Percentiles rank a stretch among this genome's conserved stretches.
These are phyloP conservation scores for Aureobasidium sp. DNA, from an alignment of 2,329 filamentous ascomycete species.

Conservation along the genomic window DNA sequence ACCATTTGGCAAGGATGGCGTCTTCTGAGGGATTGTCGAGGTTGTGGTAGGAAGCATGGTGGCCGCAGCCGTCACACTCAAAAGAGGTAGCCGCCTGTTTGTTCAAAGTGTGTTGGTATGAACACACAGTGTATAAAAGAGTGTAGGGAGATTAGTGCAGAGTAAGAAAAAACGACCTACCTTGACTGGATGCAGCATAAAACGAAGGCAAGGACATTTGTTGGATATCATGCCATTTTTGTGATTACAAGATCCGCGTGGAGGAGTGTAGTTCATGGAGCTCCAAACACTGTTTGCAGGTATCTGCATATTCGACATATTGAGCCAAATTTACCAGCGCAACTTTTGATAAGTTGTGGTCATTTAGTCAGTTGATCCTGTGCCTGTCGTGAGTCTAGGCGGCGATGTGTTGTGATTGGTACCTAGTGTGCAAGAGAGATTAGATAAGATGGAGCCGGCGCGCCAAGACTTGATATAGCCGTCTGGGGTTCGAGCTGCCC, in stretches of 20 bases:
- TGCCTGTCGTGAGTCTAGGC: neutral
- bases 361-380: neutral
- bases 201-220: constrained; percentile 47
- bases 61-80: constrained; percentile 50
- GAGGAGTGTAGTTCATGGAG: constrained; percentile 45
- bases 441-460: neutral
- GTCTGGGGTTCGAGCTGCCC: neutral
- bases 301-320: constrained; percentile 19
- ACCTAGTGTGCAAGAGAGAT: neutral
- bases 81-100: constrained; percentile 42
- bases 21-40: constrained; percentile 47
- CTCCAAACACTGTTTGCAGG: constrained; percentile 42
- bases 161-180: constrained; percentile 25
- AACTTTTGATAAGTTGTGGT: neutral
- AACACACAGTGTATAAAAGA: neutral
- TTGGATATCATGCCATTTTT: constrained; percentile 40
- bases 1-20: constrained; percentile 41
- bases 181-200: constrained; percentile 53
- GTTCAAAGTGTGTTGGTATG: neutral
- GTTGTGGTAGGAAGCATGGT: constrained; percentile 49
- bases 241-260: constrained; percentile 46
- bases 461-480: constrained; percentile 1
- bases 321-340: neutral
- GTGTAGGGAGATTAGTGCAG: neutral
- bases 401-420: neutral